phyloP scores from a whole-genome alignment of 495 filamentous ascomycete species.

The Hypoxylon perforatum region DNA sequence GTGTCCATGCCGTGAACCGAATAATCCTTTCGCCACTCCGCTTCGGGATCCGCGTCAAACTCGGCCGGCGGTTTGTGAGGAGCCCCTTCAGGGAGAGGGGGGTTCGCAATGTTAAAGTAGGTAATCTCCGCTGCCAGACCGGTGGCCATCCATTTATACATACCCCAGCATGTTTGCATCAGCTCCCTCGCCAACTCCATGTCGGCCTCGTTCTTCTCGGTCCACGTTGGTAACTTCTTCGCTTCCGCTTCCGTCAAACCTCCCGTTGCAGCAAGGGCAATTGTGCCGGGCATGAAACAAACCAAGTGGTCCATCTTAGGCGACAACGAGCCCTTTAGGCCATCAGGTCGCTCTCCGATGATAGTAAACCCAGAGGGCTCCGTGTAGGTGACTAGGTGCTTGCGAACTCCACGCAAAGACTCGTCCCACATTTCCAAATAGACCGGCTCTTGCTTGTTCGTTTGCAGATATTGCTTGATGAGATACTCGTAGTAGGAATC shows the following conservation, averaged over 20 bases:
- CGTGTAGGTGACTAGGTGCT: constrained; percentile 91
- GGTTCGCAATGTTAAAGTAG: constrained; percentile 79
- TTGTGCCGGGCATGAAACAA: constrained; percentile 97
- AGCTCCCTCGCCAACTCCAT: constrained; percentile 87
- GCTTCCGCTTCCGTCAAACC: constrained; percentile 80
- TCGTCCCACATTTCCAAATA: constrained; percentile 96
- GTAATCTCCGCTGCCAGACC: constrained; percentile 93
- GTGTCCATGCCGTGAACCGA: constrained; percentile 77
- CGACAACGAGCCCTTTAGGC: constrained; percentile 69
- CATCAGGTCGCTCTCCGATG: constrained; percentile 84
- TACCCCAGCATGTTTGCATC: constrained; percentile 97
- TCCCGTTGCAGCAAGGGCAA: constrained; percentile 87
- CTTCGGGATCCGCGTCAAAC: constrained; percentile 61
- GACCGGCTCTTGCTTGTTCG: constrained; percentile 82
- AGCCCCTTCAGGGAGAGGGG: constrained; percentile 66
- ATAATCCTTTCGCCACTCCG: constrained; percentile 78
- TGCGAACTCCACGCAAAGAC: constrained; percentile 83
- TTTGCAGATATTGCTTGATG: constrained; percentile 97
- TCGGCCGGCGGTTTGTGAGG: constrained; percentile 58
- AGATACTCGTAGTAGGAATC: constrained; percentile 99
- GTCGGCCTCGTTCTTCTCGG: constrained; percentile 81
- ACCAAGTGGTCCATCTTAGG: constrained; percentile 99
- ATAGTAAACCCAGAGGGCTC: constrained; percentile 82
- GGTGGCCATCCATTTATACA: constrained; percentile 87
- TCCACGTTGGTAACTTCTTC: constrained; percentile 76